Percentiles rank a stretch among this genome's conserved stretches.
Conservation (phyloP, 148 eudicot genomes). For the Spergularia bocconei region DNA sequence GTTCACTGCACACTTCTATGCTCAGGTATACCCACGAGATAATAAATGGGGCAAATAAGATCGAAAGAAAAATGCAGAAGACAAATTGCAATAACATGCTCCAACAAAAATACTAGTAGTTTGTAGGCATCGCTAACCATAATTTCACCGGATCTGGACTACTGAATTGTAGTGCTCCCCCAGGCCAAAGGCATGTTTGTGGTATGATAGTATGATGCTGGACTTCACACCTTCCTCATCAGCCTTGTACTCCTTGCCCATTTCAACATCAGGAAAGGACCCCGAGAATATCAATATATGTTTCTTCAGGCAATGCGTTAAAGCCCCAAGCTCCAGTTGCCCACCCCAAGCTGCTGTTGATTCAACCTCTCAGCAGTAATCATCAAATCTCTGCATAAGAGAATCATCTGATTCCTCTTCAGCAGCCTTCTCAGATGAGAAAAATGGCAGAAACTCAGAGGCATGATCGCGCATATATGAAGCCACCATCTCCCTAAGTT, state of each 20-base stretch:
- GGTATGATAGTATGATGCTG: constrained; percentile 62
- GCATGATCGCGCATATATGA: constrained; percentile 56
- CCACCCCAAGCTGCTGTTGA: constrained; percentile 84
- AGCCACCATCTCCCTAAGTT: constrained; percentile 65
- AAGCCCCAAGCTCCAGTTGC: constrained; percentile 66
- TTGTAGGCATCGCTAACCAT: constrained; percentile 12
- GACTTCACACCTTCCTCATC: constrained; percentile 25
- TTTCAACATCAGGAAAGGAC: constrained; percentile 76
- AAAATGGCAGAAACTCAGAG: constrained; percentile 60
- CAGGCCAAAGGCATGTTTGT: constrained; percentile 72
- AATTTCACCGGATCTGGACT: constrained; percentile 25
- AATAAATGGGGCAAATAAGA: background rate
- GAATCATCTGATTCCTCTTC: constrained; percentile 51
- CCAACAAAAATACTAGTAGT: background rate
- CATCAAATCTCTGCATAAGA: constrained; percentile 50
- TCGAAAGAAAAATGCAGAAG: background rate
- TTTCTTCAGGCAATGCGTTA: constrained; percentile 63
- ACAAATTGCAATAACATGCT: background rate
- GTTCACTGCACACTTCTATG: constrained; percentile 4
- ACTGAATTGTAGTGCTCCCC: constrained; percentile 84
- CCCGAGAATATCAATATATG: constrained; percentile 66
- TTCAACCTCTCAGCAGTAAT: constrained; percentile 61
- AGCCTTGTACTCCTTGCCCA: constrained; percentile 75
- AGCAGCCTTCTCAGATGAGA: constrained; percentile 49
- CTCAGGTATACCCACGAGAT: constrained; percentile 2